Evolutionary conservation across 2,329 filamentous ascomycete species (phyloP).

Genomic region (Neonectria faginata): DNA sequence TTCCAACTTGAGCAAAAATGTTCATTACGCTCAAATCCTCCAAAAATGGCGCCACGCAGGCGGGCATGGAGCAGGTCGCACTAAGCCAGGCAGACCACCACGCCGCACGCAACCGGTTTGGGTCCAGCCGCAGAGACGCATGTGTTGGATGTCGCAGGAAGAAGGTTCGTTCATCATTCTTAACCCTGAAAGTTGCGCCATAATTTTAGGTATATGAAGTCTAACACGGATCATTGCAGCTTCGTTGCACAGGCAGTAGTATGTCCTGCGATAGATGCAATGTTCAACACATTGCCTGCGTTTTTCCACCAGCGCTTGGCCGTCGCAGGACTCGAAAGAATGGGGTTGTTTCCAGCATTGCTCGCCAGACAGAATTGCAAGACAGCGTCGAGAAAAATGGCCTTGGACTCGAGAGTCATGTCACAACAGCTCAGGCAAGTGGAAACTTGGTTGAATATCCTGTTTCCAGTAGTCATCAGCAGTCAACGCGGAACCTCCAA

Average conservation of each 20-base stretch:
- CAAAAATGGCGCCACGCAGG: conserved; percentile 9
- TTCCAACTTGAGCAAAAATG: conserved; percentile 25
- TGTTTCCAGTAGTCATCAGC: neutral
- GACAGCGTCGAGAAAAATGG: too few relatives aligned
- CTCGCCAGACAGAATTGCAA: neutral
- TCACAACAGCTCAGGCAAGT: neutral
- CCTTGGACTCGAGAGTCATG: neutral
- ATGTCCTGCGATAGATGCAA: conserved; percentile 27
- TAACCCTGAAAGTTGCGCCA: neutral
- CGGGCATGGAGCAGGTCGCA: conserved; percentile 26
- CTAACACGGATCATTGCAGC: conserved; percentile 3
- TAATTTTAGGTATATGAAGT: too few relatives aligned
- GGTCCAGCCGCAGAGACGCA: conserved; percentile 24
- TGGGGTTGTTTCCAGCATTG: neutral
- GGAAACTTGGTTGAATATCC: neutral
- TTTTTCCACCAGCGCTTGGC: neutral
- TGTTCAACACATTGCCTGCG: conserved; percentile 13
- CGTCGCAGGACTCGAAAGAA: neutral
- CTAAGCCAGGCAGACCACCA: conserved; percentile 14
- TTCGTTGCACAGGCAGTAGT: conserved; percentile 26
- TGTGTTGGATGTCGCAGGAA: conserved; percentile 26
- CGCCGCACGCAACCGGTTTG: conserved; percentile 17
- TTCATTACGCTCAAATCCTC: conserved; percentile 29
- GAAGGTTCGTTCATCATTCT: conserved; percentile 21
- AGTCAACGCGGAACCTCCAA: neutral